Evolutionary conservation across 331 rosid genomes (phyloP), one percentile per base, ranked within the genome.

Genomic region (Malus hybrid): DNA sequence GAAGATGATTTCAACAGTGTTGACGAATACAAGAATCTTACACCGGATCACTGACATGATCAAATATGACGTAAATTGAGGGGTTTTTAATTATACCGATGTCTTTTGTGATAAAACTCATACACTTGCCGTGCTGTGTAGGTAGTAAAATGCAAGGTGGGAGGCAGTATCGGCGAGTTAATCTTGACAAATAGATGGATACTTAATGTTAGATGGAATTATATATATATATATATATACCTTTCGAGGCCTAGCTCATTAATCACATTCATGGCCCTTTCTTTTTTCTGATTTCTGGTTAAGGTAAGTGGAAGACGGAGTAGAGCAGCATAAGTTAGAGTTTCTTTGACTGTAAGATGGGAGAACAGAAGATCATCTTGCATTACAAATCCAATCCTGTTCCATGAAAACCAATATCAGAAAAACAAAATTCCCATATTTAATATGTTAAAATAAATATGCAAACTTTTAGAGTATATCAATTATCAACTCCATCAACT

Each of bases 361-460:
- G 99, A 93, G 74, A 92, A 92, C 76, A 92, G 79, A 73, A 92
- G 88, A 77, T 95, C 99, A 69, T 92, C 99, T 85, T 95, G 99
- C 75, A 91, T 92, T 75, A 92, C 99, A 78, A 87, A 95, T 76
- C 99, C 97, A 79, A 95, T 86, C 96, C 97, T 28, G 56, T 67
- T 46, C 72, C 54, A 18, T 33, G 10, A 34, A 72, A 56, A 77
- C 79, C 56, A 75, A 75, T 81, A 71, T 13, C 19, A 12, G 6
- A 59, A 39, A 9, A 39, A 1, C 19, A 13, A 13, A 61, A 24
- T 27, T 28, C 3, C 15, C 15, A 59, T 7, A 59, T 20, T 55
- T 16, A 3, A 11, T 44, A 44, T 44, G 50, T 44, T 10, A 44
- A 44, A 44, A 44, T 44, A 44, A 10, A 44, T 44, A 11, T 44